Evolutionary conservation across 495 filamentous ascomycete genomes (phyloP), one percentile per base, ranked within the genome.

Genomic region (Aspergillus conjunctus): DNA sequence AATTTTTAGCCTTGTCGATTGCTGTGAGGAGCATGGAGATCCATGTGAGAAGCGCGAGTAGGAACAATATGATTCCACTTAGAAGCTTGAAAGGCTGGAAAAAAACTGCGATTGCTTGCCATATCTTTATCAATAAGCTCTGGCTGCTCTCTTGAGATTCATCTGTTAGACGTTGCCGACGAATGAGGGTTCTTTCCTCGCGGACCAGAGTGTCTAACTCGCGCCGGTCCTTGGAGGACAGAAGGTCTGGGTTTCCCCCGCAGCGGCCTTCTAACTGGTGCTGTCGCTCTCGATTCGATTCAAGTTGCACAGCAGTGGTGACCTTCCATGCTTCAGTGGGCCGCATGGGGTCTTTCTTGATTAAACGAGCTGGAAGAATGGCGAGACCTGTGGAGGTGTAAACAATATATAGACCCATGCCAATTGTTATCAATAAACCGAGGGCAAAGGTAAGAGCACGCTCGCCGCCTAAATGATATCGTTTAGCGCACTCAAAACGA

Each of bases 1-100:
- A 97, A 74, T 98, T 97, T 66, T 88, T 91, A 17, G 91, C 90
- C 75, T 98, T 98, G 81, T 98, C 94, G 70, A 97, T 93, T 60
- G 87, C 87, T 0, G 93, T 98, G 67, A 98, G 86, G 56, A 98
- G 83, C 95, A 98, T 98, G 31, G 89, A 93, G 9, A 87, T 81
- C 86, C 91, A 97, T 61, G 92, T 81, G 20, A 93, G 56, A 31
- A 96, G 71, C 9, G 89, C 77, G 26, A 96, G 60, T 17, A 88
- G 57, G 2, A 96, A 77, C 17, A 97, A 77, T 7, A 96, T 54
- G 54, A 97, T 81, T 17, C 94, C 95, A 14, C 90, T 88, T 22
- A 97, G 65, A 22, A 98, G 86, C 73, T 93, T 94, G 63, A 98
- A 75, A 0, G 94, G 94, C 15, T 92, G 83, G 70, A 89, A 82